A percentile compares a stretch with the other conserved stretches of the same genome.
Evolutionary conservation across 352 stramenopile species (phyloP).

Genomic region (Phytophthora pini): DNA sequence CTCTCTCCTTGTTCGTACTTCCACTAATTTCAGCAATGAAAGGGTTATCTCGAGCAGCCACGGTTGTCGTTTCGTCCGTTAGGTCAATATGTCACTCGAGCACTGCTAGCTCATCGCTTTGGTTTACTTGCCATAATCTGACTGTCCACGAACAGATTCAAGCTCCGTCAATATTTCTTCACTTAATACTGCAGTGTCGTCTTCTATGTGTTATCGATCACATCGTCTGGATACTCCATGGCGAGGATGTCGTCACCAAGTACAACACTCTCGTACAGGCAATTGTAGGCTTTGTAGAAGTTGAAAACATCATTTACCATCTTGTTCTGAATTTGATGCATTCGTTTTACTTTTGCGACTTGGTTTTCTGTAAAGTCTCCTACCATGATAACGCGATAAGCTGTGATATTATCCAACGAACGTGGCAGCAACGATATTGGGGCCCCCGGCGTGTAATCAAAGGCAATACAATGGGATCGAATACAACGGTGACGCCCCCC

Average conservation of each 20-base stretch:
- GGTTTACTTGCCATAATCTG: no score
- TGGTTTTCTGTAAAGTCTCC: constrained; percentile 2
- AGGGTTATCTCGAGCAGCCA: neutral
- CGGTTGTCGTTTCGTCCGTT: neutral
- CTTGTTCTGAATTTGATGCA: constrained; percentile 1
- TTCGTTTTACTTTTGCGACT: neutral
- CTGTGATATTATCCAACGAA: neutral
- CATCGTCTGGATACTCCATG: neutral
- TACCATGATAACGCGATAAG: constrained; percentile 6
- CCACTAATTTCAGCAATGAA: neutral
- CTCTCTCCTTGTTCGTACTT: neutral
- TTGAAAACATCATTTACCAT: neutral
- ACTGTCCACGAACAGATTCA: no score
- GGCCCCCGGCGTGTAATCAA: neutral
- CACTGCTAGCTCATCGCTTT: neutral
- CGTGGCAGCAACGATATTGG: neutral
- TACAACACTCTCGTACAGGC: constrained; percentile 1
- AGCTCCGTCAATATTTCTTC: neutral
- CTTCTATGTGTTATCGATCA: neutral
- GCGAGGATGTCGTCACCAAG: neutral
- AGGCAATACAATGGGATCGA: constrained; percentile 8
- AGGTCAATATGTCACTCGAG: neutral
- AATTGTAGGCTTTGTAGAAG: constrained; percentile 4
- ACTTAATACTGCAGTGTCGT: neutral
- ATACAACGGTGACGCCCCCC: neutral